A percentile compares a stretch with the other conserved stretches of the same genome.
Evolutionary conservation across 1,284 basidiomycete species (phyloP).

Genomic region (Limonomyces culmigenus): DNA sequence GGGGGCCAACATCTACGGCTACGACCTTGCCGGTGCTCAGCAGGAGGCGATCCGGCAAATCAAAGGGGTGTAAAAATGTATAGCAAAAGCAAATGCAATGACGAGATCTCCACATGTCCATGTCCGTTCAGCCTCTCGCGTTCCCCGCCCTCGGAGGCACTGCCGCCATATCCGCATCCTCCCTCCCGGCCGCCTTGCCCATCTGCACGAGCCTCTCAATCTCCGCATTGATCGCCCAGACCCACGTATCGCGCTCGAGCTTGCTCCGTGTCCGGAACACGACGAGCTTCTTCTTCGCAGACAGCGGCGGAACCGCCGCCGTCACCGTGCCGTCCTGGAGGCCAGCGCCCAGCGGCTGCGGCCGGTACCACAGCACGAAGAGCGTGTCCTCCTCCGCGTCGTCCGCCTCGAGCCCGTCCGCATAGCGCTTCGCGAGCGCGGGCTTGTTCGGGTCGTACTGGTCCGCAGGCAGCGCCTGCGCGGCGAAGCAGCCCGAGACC

Average conservation of each 20-base stretch:
- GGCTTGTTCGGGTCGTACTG: conserved; percentile 39
- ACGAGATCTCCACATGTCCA: too few species aligned
- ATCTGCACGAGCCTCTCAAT: conserved; percentile 57
- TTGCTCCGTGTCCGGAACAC: neutral
- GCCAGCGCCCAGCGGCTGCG: conserved; percentile 11
- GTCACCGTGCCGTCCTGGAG: conserved; percentile 4
- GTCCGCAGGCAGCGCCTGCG: conserved; percentile 39
- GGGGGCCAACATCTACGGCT: too few species aligned
- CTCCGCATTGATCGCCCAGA: conserved; percentile 70
- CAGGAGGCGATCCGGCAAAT: too few species aligned
- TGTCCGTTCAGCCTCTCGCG: too few species aligned
- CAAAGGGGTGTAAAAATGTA: too few species aligned
- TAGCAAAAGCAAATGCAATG: too few species aligned
- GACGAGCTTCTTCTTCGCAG: conserved; percentile 6
- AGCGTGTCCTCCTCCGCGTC: conserved; percentile 62
- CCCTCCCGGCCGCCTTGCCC: too few species aligned
- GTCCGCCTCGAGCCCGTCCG: conserved; percentile 63
- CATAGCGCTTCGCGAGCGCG: conserved; percentile 46
- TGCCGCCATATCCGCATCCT: too few species aligned
- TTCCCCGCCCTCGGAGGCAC: too few species aligned
- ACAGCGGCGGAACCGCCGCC: conserved; percentile 30
- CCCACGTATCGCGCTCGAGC: conserved; percentile 70
- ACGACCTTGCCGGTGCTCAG: too few species aligned
- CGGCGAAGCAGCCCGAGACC: conserved; percentile 60
- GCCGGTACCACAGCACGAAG: conserved; percentile 54